Base-by-base conservation (phyloP, 495 filamentous ascomycete species). In the Aspergillus wentii region DNA sequence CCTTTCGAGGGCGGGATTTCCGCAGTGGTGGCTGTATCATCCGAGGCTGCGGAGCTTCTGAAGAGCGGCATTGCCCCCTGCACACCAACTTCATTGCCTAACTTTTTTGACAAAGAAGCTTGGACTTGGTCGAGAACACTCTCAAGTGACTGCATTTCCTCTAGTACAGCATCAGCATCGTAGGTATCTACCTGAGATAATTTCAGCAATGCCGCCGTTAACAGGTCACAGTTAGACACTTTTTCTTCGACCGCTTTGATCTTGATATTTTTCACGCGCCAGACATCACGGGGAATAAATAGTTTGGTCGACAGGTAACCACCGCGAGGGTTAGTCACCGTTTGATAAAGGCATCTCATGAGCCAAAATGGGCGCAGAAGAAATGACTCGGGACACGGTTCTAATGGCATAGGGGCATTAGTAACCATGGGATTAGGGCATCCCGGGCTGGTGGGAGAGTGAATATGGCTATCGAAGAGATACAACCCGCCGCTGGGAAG, bases 71-170 rank as follows among this genome's bases (percentile, higher is more conserved):
- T 64, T 1, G 76, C 64, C 1, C 85, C 78, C 33, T 86, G 80
- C 6, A 88, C 75, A 26, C 92, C 92, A 26, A 98, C 94, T 49
- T 98, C 92, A 43, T 70, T 83, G 11, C 92, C 91, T 3, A 98
- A 73, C 51, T 88, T 95, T 56, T 91, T 90, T 5, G 79, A 60
- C 17, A 98, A 68, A 9, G 71, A 68, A 7, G 73, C 57, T 58
- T 95, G 89, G 1, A 85, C 87, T 51, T 88, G 82, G 51, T 97
- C 92, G 19, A 98, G 73, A 23, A 96, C 72, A 37, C 68, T 72
- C 62, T 98, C 92, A 18, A 98, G 72, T n/a, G 78, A 69, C 54
- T 96, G 87, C 87, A 98, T 94, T 56, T 98, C 92, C 49, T 95
- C 90, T 20, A 94, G 66, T 11, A 98, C 80, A 14, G 89, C 86